Base-by-base conservation (phyloP, 1,284 basidiomycete genomes). In the Neolentinus lepideus region DNA sequence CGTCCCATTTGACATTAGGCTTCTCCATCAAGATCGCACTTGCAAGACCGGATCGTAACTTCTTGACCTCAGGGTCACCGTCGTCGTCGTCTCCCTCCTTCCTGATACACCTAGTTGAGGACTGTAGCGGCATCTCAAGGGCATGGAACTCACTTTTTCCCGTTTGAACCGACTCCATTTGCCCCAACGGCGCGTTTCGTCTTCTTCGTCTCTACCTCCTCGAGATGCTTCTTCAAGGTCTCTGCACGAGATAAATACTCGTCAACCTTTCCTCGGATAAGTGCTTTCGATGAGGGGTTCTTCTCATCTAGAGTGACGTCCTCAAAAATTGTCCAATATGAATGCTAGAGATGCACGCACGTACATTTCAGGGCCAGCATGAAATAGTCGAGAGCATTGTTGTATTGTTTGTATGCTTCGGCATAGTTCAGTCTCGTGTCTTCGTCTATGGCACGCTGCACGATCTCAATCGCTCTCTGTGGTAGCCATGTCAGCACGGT, bases 1-100 rank as follows among this genome's bases (percentile, higher is more conserved):
- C 96, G 67, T 98, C 94, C 96, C 96, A 99, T 64, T 87, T 88
- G 24, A 99, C 91, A 69, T 99, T 94, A 16, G 96, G 96, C 61
- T 88, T 97, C 74, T 99, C 97, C 11, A 89, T 82, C 16, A 99
- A 69, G 63, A 99, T 98, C 10, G 95, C 94, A 46, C 85, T 86
- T 21, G 91, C 81, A 2, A 99, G 78, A 3, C 90, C 92, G 1
- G 90, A 90, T 26, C 97, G 83, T 38, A 99, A 80, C 71, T 98
- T 98, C 81, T 98, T 98, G 57, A 90, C 83, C 64, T 99, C 96
- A 1, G 94, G 87, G 71, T 98, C 95, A 47, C 83, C 77, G 60
- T 88, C 90, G 33, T 91, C 90, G 31, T 85, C 91, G 0, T 81
- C 84, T 4, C 78, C 80, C n/a, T 78, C 85, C 70, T 80, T 88